Conservation (phyloP, 352 stramenopile species). For the Phytophthora multivora region DNA sequence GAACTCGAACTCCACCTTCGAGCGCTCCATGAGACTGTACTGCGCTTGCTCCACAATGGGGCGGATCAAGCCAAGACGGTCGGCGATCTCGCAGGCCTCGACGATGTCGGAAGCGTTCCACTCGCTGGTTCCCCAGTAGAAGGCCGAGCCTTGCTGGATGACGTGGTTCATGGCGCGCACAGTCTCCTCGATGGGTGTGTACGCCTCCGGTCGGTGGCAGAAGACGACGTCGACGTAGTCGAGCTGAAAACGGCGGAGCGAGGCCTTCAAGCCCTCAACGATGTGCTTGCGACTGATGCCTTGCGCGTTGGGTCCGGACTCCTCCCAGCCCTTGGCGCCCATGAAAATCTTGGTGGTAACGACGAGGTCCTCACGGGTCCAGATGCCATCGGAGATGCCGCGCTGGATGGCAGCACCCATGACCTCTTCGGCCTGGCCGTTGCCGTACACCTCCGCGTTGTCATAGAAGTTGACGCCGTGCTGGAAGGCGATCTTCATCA, state of each 20-base stretch:
- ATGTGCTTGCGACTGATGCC: constrained; percentile 34
- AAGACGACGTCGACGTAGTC: constrained; percentile 48
- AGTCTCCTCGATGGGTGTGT: constrained; percentile 18
- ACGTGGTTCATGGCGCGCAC: constrained; percentile 13
- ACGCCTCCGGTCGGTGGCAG: constrained; percentile 43
- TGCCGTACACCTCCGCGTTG: constrained; percentile 21
- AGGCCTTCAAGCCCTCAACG: constrained; percentile 29
- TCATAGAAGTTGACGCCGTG: constrained; percentile 26
- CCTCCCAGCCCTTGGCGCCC: constrained; percentile 9
- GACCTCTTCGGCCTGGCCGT: constrained; percentile 12
- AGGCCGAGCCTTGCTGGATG: constrained; percentile 12
- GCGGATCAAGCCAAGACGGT: constrained; percentile 33
- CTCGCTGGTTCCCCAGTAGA: constrained; percentile 27
- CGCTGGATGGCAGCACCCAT: constrained; percentile 13
- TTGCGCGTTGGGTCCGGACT: constrained; percentile 9
- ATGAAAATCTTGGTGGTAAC: constrained; percentile 53
- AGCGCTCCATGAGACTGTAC: constrained; percentile 65
- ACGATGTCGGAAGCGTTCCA: constrained; percentile 48
- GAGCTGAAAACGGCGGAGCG: constrained; percentile 31
- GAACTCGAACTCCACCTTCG: constrained; percentile 61
- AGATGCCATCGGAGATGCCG: constrained; percentile 19
- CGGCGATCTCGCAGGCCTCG: constrained; percentile 47
- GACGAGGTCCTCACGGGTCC: constrained; percentile 28
- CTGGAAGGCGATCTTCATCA: constrained; percentile 23
- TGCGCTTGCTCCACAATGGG: constrained; percentile 54